Evolutionary conservation across 192 early-diverging fungal species (phyloP), one percentile per base, ranked within the genome.

Genomic region (Podila epicladia): DNA sequence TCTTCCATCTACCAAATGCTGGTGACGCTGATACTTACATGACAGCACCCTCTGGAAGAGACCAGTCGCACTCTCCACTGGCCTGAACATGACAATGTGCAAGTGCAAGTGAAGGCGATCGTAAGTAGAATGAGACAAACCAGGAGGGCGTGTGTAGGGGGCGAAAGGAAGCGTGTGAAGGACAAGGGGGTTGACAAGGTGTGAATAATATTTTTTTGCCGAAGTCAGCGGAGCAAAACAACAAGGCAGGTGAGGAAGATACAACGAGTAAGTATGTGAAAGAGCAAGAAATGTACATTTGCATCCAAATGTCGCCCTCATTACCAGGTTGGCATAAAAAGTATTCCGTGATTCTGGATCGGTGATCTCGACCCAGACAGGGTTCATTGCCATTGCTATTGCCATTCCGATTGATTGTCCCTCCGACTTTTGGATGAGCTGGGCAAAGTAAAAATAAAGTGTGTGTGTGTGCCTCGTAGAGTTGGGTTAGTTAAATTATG

Each of bases 11-110:
- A 45, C 13, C 20, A 19, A 55, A 29, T 9, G 31, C 13, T 9
- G 24, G 28, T 1, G 64, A 51, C 12, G 17, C 7, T 12, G 24
- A 9, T 49, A 51, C 91, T 87, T 88, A 95, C 94, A 94, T 86
- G 37, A 82, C 77, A 31, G 85, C 93, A 19, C 85, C 85, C 9
- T 79, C 65, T 20, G 94, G 94, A 33, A 84, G 76, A 0, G 90
- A 85, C 88, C 89, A 92, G 57, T 85, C 78, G 84, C 95, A 97
- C 82, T 96, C 93, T 53, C 96, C 96, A 45, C 94, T 94, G 13
- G 88, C 71, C 92, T 93, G 82, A 64, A 67, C 22, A 31, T 31
- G 20, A 55, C 29, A 58, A 62, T 62, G 50, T 19, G n/a, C 57
- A 48, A 62, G 24, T 2, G 61, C 31, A 28, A 45, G 41, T 12